phyloP scores from a whole-genome alignment of 192 early-diverging fungal genomes.

The Coemansia sp. region DNA sequence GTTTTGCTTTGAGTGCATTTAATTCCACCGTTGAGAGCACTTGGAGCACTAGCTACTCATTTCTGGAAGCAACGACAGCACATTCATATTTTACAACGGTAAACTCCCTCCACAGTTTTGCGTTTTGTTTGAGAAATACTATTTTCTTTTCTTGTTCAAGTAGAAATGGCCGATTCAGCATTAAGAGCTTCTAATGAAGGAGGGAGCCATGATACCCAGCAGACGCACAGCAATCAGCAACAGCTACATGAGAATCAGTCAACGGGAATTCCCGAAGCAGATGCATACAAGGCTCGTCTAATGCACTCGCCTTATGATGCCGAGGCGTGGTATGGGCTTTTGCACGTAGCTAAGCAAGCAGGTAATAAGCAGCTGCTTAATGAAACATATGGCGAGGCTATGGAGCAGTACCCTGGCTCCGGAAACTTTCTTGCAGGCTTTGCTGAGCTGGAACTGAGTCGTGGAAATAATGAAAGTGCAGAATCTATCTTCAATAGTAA shows the following conservation, averaged over 20 bases:
- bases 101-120: slow-evolving; percentile 7
- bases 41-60: too few species aligned
- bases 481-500: slow-evolving; percentile 84
- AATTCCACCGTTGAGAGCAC: background rate
- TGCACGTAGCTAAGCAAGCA: slow-evolving; percentile 61
- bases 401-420: slow-evolving; percentile 78
- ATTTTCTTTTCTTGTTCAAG: background rate
- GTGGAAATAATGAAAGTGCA: slow-evolving; percentile 69
- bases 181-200: slow-evolving; percentile 3
- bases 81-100: slow-evolving; percentile 1
- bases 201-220: background rate
- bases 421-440: slow-evolving; percentile 79
- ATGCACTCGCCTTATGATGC: slow-evolving; percentile 59
- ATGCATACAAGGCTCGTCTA: slow-evolving; percentile 57
- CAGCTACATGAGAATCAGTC: slow-evolving; percentile 4
- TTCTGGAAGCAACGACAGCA: background rate
- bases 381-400: slow-evolving; percentile 66
- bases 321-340: slow-evolving; percentile 66
- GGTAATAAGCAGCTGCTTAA: slow-evolving; percentile 61
- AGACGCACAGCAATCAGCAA: background rate
- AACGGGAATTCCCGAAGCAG: slow-evolving; percentile 49
- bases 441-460: slow-evolving; percentile 79
- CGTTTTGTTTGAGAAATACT: slow-evolving; percentile 3
- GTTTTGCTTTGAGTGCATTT: background rate
- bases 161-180: slow-evolving; percentile 20